phyloP scores from a whole-genome alignment of 176 grass and related monocot genomes.

The Rhynchospora pubera region DNA sequence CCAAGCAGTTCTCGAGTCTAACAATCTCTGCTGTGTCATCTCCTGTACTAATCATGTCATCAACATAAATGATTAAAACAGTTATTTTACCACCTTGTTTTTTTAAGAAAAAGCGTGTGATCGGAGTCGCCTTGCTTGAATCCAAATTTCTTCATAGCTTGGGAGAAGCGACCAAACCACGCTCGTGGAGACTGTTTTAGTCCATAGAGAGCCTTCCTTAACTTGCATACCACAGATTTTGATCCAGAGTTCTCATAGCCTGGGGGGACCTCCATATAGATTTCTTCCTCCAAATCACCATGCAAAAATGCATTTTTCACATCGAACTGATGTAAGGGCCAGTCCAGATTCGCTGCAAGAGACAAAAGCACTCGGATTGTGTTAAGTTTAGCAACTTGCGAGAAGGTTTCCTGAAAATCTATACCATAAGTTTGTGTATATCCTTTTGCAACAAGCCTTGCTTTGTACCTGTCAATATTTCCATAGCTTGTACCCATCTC shows the following conservation, averaged over 20 bases:
- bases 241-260: no score
- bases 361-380: background rate
- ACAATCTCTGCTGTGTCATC: background rate
- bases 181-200: no score
- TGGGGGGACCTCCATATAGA: no score
- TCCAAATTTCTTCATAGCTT: background rate
- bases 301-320: no score
- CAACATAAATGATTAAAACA: background rate
- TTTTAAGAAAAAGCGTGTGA: no score
- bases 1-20: background rate
- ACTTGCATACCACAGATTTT: no score
- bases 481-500: background rate
- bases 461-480: background rate
- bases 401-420: slow-evolving; percentile 9
- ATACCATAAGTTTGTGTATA: background rate
- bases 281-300: no score
- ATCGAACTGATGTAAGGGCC: no score
- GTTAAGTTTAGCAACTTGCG: slow-evolving; percentile 8
- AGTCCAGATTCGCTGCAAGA: background rate
- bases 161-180: background rate
- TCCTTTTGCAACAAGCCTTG: background rate
- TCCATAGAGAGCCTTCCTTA: no score
- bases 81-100: background rate
- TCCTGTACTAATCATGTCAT: background rate
- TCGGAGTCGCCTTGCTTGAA: background rate